Evolutionary conservation across 208 protist genomes (phyloP), one percentile per base, ranked within the genome.

Genomic region (Acanthamoeba healyi): DNA sequence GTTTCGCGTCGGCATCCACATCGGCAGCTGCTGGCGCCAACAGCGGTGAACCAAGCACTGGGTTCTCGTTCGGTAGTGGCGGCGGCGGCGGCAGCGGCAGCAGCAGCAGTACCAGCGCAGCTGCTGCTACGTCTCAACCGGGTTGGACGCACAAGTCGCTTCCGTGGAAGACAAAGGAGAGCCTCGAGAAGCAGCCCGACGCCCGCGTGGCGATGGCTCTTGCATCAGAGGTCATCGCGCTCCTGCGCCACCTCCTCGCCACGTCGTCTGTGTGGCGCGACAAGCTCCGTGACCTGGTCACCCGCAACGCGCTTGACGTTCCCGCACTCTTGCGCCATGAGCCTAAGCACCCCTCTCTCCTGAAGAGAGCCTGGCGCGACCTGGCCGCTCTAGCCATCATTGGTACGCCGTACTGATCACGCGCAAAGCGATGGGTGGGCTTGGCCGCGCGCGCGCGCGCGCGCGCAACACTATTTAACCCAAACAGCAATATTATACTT

Each of bases 191-290:
- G 65, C 26, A 51, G 5, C 34, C 38, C n/a, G 32, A 93, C 65
- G 56, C 46, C 40, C 58, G 51, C 42, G 67, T 49, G 15, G 88
- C 88, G n/a, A 36, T 93, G 32, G 51, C 63, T 22, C 40, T 93
- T 0, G 88, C 88, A 26, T 93, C 88, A 1, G 88, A 93, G 65
- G 65, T 81, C 22, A 81, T 93, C 44, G 88, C 88, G 17, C 65
- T 93, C 9, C 67, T 93, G 34, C 61, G 88, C 22, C 38, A 74
- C 32, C 63, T 93, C 10, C 24, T 93, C 46, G 81, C 79, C 63
- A 61, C 46, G 42, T 74, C 88, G 40, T 26, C 44, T 40, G 26
- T 74, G 46, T 93, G 88, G 88, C 58, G 88, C 36, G 58, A 74
- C 22, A 74, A 61, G 42, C 88, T 93, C 5, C 40, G 46, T 15